These are phyloP conservation scores for Leucoagaricus sp. DNA, from an alignment of 1,284 basidiomycete genomes.

Conservation along the genomic window DNA sequence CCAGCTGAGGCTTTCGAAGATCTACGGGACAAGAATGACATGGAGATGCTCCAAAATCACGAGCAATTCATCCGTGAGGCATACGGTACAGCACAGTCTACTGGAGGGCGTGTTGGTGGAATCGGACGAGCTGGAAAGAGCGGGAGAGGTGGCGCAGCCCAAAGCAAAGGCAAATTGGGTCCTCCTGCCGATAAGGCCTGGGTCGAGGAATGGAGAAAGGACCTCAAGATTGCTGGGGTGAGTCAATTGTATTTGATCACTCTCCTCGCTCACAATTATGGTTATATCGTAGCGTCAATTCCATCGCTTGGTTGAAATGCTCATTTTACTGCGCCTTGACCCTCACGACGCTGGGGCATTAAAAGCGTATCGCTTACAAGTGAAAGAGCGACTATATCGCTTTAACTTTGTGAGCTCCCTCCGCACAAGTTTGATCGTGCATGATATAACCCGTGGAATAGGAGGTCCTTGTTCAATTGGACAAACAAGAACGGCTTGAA, in stretches of 20 bases:
- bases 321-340: conserved; percentile 77
- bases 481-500: conserved; percentile 81
- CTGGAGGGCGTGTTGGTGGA: conserved; percentile 51
- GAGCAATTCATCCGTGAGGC: conserved; percentile 68
- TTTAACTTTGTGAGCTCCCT: conserved; percentile 84
- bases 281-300: conserved; percentile 73
- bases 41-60: conserved; percentile 75
- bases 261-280: not conserved
- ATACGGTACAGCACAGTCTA: conserved; percentile 46
- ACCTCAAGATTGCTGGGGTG: conserved; percentile 90
- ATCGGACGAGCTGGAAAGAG: conserved; percentile 40
- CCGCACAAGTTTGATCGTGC: not conserved
- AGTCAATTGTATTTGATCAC: conserved; percentile 18
- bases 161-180: conserved; percentile 60
- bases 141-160: conserved; percentile 30
- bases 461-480: conserved; percentile 87
- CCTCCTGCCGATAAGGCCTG: conserved; percentile 80
- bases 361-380: conserved; percentile 77
- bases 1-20: conserved; percentile 97
- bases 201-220: conserved; percentile 77
- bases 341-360: conserved; percentile 55
- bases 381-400: conserved; percentile 91
- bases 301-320: conserved; percentile 89
- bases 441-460: conserved; percentile 30
- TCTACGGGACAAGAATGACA: conserved; percentile 89